Conservation (phyloP, 2,329 filamentous ascomycete species). For the Ascochyta lentis region DNA sequence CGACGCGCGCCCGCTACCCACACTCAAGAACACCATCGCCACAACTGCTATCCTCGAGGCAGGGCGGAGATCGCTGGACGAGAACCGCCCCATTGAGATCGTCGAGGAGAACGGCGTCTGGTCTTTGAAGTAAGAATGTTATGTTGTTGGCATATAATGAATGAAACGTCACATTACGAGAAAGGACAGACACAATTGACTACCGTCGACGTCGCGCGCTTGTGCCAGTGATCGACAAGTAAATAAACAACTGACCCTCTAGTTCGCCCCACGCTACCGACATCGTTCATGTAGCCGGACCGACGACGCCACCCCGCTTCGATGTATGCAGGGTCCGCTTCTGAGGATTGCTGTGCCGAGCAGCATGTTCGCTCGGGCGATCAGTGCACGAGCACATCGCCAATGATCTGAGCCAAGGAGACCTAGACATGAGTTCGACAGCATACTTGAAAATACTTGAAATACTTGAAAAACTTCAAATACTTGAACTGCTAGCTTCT, state of each 20-base stretch:
- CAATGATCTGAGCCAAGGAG: neutral
- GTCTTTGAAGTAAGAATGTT: slow-evolving; percentile 63
- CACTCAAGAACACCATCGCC: slow-evolving; percentile 85
- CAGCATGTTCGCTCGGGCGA: neutral
- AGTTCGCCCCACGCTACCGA: slow-evolving; percentile 3
- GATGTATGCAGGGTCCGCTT: slow-evolving; percentile 5
- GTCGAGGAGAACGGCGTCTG: slow-evolving; percentile 69
- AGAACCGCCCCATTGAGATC: slow-evolving; percentile 79
- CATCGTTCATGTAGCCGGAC: slow-evolving; percentile 1
- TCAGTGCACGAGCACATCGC: slow-evolving; percentile 6
- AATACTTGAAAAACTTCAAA: too few relatives aligned
- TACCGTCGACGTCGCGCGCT: too few relatives aligned
- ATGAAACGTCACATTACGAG: neutral
- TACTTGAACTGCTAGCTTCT: too few relatives aligned
- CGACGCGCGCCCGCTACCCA: slow-evolving; percentile 81
- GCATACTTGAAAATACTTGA: too few relatives aligned
- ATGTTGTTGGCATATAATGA: slow-evolving; percentile 2
- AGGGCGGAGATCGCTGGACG: slow-evolving; percentile 82
- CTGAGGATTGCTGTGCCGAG: neutral
- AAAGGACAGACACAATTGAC: neutral
- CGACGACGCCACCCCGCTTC: slow-evolving; percentile 8
- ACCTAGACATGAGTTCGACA: neutral
- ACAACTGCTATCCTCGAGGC: slow-evolving; percentile 93
- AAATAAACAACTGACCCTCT: slow-evolving; percentile 2
- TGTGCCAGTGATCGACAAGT: neutral